A percentile compares a stretch with the other conserved stretches of the same genome.
Evolutionary conservation across 352 stramenopile species (phyloP).

Genomic region (Pythium aphanidermatum): DNA sequence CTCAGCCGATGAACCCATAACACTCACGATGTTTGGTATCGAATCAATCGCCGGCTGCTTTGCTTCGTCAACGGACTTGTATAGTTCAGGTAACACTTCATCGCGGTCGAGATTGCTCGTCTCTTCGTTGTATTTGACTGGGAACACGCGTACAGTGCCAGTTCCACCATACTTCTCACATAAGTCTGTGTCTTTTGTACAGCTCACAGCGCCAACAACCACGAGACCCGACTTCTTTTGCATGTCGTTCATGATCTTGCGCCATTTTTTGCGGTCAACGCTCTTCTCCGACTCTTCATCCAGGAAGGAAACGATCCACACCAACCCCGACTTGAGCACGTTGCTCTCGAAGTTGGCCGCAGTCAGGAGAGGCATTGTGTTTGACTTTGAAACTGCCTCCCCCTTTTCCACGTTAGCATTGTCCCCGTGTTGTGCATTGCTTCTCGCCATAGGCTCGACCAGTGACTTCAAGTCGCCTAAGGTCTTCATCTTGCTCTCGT

Average conservation of each 20-base stretch:
- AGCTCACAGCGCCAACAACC: constrained; percentile 47
- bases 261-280: constrained; percentile 33
- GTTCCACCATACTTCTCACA: constrained; percentile 47
- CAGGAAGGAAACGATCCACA: constrained; percentile 67
- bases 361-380: constrained; percentile 34
- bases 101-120: constrained; percentile 27
- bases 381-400: constrained; percentile 6
- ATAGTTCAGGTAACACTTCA: constrained; percentile 30
- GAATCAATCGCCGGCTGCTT: constrained; percentile 37
- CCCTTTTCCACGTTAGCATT: not conserved
- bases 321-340: constrained; percentile 39
- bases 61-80: constrained; percentile 39
- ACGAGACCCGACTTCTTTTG: constrained; percentile 61
- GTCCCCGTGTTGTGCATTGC: not conserved
- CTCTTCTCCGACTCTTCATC: constrained; percentile 25
- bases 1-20: constrained; percentile 40
- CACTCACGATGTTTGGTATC: constrained; percentile 39
- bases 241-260: constrained; percentile 38
- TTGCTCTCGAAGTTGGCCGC: constrained; percentile 42
- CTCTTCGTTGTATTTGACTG: constrained; percentile 15
- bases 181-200: constrained; percentile 31
- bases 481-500: constrained; percentile 36
- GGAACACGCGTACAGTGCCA: constrained; percentile 43
- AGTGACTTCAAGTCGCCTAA: constrained; percentile 50
- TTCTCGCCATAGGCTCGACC: constrained; percentile 23